Evolutionary conservation across 106 monocot genomes (phyloP).

Genomic region (Agapanthus africanus): DNA sequence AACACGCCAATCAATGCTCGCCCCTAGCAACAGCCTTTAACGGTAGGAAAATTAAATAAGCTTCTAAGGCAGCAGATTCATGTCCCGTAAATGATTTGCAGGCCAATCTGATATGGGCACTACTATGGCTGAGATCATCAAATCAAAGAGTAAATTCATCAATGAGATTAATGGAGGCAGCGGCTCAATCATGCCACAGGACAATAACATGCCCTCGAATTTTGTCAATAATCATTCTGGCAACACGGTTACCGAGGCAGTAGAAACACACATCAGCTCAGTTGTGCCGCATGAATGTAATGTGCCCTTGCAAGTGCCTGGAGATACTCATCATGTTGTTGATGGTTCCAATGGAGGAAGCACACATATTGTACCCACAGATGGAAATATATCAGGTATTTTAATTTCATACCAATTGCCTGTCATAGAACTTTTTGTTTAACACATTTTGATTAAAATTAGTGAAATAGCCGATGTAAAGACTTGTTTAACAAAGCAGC

Average conservation of each 20-base stretch:
- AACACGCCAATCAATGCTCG: neutral
- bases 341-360: neutral
- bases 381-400: neutral
- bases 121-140: constrained; percentile 36
- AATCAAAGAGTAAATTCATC: constrained; percentile 28
- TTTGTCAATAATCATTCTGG: neutral
- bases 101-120: constrained; percentile 15
- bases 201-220: neutral
- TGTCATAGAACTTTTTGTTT: neutral
- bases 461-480: constrained; percentile 13
- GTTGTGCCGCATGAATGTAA: neutral
- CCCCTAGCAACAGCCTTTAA: too few relatives aligned
- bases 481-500: constrained; percentile 3
- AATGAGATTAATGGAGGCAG: neutral
- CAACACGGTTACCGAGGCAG: neutral
- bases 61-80: neutral
- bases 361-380: neutral
- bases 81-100: constrained; percentile 17
- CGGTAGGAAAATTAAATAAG: too few relatives aligned
- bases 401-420: neutral
- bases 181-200: neutral
- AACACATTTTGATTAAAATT: constrained; percentile 7
- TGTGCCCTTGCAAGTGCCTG: neutral
- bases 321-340: neutral
- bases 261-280: neutral